Evolutionary conservation across 2,329 filamentous ascomycete species (phyloP), one percentile per base, ranked within the genome.

Genomic region (Colletotrichum cordylinicola): DNA sequence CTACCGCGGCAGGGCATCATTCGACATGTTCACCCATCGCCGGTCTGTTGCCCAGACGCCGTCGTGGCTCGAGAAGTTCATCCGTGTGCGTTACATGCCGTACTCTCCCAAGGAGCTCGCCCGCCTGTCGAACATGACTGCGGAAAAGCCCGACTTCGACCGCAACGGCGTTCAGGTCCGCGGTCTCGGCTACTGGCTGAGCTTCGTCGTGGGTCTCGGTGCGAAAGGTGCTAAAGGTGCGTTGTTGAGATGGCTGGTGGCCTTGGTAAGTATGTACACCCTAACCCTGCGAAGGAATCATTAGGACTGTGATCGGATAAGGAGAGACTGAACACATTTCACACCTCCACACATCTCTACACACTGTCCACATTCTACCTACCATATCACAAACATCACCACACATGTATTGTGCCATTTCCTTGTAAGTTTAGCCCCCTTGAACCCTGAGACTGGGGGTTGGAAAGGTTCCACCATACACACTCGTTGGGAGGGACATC

Each of bases 1-100:
- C 35, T 98, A 98, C 87, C 92, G 94, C 79, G 96, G 96, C 76
- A 92, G 92, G 81, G 89, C 93, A n/a, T 91, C 89, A 3, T 95
- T 94, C 84, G 93, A 95, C 79, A 86, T 86, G 78, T 94, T 94
- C 81, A 91, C 91, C 2, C 93, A 94, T 83, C 87, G 77, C 39
- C 88, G 88, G 75, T 86, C 84, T 66, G 84, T 94, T 39, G 90
- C 91, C 27, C 89, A 87, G 60, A 94, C 92, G 6, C 93, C 93
- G 1, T 80, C 83, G 18, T 95, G 93, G 93, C 88, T 93, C 78
- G 93, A 95, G 82, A 86, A 85, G 52, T 81, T 95, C 76, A 86
- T 96, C 79, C 89, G 90, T 74, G 88, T 95, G 68, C 90, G 95
- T 76, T 94, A 94, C 85, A 90, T 92, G 85, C 92, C 92, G 4